Conservation (phyloP, 1,139 yeast species). For the Saccharomyces hybrid region DNA sequence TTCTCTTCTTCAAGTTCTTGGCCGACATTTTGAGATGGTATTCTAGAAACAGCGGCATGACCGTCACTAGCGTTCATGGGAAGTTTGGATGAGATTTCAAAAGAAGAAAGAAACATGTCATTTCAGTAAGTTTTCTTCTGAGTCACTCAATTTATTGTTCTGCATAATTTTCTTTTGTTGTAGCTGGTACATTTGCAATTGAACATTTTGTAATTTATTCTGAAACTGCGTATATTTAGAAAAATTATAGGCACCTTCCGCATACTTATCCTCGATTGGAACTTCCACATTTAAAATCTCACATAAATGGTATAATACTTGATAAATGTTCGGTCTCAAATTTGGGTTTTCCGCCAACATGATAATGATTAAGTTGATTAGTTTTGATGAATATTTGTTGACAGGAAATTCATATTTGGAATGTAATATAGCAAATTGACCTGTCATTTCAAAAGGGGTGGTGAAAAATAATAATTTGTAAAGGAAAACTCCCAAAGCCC, state of each 20-base stretch:
- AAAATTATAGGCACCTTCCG: slow-evolving; percentile 35
- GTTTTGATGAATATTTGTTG: slow-evolving; percentile 45
- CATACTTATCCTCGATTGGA: slow-evolving; percentile 42
- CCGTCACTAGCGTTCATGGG: slow-evolving; percentile 14
- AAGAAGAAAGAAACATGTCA: slow-evolving; percentile 22
- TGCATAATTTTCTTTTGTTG: slow-evolving; percentile 21
- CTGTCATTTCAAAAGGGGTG: slow-evolving; percentile 86
- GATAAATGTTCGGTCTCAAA: slow-evolving; percentile 80
- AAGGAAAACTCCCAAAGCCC: slow-evolving; percentile 92
- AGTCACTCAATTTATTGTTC: slow-evolving; percentile 11
- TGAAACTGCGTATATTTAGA: slow-evolving; percentile 33
- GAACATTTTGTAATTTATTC: slow-evolving; percentile 29
- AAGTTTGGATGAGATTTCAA: slow-evolving; percentile 27
- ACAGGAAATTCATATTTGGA: slow-evolving; percentile 53
- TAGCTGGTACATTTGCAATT: slow-evolving; percentile 25
- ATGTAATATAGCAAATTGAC: slow-evolving; percentile 58
- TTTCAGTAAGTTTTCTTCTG: slow-evolving; percentile 19
- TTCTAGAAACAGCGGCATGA: not conserved
- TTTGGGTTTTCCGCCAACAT: slow-evolving; percentile 74
- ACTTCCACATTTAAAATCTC: slow-evolving; percentile 44
- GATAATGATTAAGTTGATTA: slow-evolving; percentile 68
- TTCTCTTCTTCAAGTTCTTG: slow-evolving; percentile 2
- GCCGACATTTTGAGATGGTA: not conserved
- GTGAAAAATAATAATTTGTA: slow-evolving; percentile 89
- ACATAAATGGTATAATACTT: slow-evolving; percentile 64